Base-by-base conservation (phyloP, 2,329 filamentous ascomycete genomes). In the Lachnellula cervina region DNA sequence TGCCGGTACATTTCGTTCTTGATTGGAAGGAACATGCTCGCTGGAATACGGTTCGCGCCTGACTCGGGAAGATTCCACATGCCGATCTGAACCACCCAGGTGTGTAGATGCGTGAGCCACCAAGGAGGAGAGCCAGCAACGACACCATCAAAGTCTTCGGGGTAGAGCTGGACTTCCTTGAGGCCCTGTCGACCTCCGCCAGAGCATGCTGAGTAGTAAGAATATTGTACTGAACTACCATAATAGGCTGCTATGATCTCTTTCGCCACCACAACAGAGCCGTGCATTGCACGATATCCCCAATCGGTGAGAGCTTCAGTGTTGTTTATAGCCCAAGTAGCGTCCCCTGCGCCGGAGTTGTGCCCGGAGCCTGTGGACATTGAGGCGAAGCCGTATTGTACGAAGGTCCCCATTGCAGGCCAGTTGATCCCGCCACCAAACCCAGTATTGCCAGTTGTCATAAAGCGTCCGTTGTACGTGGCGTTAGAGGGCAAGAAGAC, bases 201-300 rank as follows among this genome's bases (percentile, higher is more conserved):
- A 2, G 75, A 77, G 64, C 76, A 78, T 21, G 75, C 76, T 8
- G 76, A 63, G 59, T 74, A 78, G 67, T 78, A 78, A 17, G 73
- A 73, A 28, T 47, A 49, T 16, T 34, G 38, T 5, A 6, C 8
- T 3, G 19, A 7, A 9, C n/a, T 28, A 46, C 23, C 44, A 17
- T 46, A 46, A 32, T 46, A 46, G 8, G 19, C 23, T 16, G 17
- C 21, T 17, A 28, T 11, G 13, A 46, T 6, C 19, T 28, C 19
- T 23, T 46, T 46, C 13, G 44, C 19, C 14, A 46, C n/a, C 13
- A 40, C 46, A 14, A 57, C 51, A 16, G 57, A 56, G 2, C 42
- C 54, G 28, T 62, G 60, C 56, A 60, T 58, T 14, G 59, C 55
- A 35, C 61, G 40, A 55, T 58, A 58, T 45, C 44, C 58, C 52